A percentile compares a stretch with the other conserved stretches of the same genome.
These are phyloP conservation scores for Cucumis cinereus DNA, from an alignment of 306 rosid species.

Conservation along the genomic window DNA sequence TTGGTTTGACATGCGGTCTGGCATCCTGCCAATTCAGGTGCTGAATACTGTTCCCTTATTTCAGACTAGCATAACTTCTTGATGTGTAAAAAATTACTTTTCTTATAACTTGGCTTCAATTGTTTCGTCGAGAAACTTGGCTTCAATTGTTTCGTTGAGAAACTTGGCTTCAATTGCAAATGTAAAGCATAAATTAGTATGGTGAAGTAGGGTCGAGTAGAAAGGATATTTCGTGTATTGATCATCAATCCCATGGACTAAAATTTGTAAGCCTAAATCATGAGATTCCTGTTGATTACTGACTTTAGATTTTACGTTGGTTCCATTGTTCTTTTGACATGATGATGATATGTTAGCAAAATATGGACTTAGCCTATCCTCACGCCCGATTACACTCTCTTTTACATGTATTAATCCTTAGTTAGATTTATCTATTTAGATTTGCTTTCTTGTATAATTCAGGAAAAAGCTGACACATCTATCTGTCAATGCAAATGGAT, in stretches of 20 bases:
- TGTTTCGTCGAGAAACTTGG: not conserved
- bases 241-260: not conserved
- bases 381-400: not conserved
- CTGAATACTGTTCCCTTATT: conserved; percentile 8
- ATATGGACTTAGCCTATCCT: not conserved
- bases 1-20: conserved; percentile 73
- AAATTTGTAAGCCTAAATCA: not conserved
- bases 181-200: not conserved
- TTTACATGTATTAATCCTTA: not conserved
- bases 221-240: not conserved
- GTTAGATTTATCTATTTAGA: not conserved
- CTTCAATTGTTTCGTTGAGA: not conserved
- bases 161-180: not conserved
- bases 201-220: not conserved
- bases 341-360: not conserved
- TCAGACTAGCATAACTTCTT: not conserved
- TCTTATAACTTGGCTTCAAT: not conserved
- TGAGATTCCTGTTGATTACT: not conserved
- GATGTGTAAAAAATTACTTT: not conserved
- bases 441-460: conserved; percentile 19
- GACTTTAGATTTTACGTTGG: not conserved
- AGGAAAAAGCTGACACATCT: conserved; percentile 76
- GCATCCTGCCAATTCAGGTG: conserved; percentile 96
- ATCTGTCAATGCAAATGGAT: conserved; percentile 78
- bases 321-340: conserved; percentile 1